Base-by-base conservation (phyloP, 208 protist genomes). In the Trypanosoma boissoni region DNA sequence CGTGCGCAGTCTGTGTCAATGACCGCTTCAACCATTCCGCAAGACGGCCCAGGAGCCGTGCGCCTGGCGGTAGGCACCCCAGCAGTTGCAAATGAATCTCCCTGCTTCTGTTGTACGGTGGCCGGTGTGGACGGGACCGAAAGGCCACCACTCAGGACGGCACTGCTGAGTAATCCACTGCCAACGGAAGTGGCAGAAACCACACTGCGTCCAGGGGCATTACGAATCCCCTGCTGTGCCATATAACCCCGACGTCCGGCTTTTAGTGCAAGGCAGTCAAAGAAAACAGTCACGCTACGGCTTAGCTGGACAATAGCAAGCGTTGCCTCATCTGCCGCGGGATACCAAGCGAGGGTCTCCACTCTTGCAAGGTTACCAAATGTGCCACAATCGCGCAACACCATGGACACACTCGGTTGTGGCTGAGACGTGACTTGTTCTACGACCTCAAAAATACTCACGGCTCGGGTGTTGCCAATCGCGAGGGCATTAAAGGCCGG, bases 251-350 rank as follows among this genome's bases (percentile, higher is more conserved):
- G 6, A 16, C 34, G 69, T 21, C 82, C 68, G 6, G 51, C 70
- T 31, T 89, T 88, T 52, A 85, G 74, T 44, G 74, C 41, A 18
- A 94, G 50, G 16, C 70, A 79, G 27, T 94, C 85, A 49, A 94
- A 74, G 12, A 94, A 68, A 44, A 94, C 80, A 1, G 83, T 94
- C 23, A 92, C 76, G 31, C 48, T 68, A 18, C 57, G 59, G 18
- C 41, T 49, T 49, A 72, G 72, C 54, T 94, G 83, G 31, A 92
- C 78, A 69, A 92, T 88, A 26, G 84, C 88, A 20, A 94, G 69
- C 0, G 81, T 74, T 16, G 80, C 85, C 49, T 94, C 88, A 31
- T 64, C 55, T 2, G 49, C 50, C 37, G 74, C 83, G 0, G 88
- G 88, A 52, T 91, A 92, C 83, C 88, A 94, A 23, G 66, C 66